Percentiles rank a stretch among this genome's conserved stretches.
Conservation (phyloP, 768 basidiomycete species). For the Suillus subluteus region DNA sequence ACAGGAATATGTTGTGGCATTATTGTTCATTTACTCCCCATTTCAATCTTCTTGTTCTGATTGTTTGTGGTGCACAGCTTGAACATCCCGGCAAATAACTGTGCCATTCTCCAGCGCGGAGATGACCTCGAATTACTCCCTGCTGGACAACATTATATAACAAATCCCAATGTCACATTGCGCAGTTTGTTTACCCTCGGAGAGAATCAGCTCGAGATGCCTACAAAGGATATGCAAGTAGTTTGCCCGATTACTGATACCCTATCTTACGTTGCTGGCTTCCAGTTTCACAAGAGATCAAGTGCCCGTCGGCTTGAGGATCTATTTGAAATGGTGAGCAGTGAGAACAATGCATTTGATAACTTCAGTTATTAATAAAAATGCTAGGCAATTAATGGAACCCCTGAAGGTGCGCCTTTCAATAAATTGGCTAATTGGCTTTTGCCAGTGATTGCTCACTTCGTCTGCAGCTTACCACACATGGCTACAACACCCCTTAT, state of each 20-base stretch:
- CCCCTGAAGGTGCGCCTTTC: conserved; percentile 46
- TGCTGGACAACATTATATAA: conserved; percentile 85
- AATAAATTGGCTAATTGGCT: background rate
- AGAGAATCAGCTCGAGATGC: conserved; percentile 86
- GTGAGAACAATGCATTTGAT: background rate
- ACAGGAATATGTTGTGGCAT: conserved; percentile 76
- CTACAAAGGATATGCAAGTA: conserved; percentile 82
- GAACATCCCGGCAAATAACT: conserved; percentile 86
- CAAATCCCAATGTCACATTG: conserved; percentile 80
- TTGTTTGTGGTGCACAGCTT: conserved; percentile 46
- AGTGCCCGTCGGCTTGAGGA: conserved; percentile 81
- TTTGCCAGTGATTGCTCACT: conserved; percentile 43
- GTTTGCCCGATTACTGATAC: conserved; percentile 68
- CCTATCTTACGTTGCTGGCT: conserved; percentile 73
- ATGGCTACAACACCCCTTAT: conserved; percentile 85
- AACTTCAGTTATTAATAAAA: background rate
- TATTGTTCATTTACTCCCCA: conserved; percentile 53
- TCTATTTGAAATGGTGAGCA: conserved; percentile 78
- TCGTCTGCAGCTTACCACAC: conserved; percentile 66
- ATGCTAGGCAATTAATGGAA: conserved; percentile 49
- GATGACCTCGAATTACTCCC: conserved; percentile 78
- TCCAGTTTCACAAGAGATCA: conserved; percentile 81
- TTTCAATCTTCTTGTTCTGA: conserved; percentile 10
- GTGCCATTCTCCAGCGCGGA: conserved; percentile 81
- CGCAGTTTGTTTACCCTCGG: conserved; percentile 81